Evolutionary conservation across 306 rosid species (phyloP), one percentile per base, ranked within the genome.

Genomic region (Canavalia gladiata): DNA sequence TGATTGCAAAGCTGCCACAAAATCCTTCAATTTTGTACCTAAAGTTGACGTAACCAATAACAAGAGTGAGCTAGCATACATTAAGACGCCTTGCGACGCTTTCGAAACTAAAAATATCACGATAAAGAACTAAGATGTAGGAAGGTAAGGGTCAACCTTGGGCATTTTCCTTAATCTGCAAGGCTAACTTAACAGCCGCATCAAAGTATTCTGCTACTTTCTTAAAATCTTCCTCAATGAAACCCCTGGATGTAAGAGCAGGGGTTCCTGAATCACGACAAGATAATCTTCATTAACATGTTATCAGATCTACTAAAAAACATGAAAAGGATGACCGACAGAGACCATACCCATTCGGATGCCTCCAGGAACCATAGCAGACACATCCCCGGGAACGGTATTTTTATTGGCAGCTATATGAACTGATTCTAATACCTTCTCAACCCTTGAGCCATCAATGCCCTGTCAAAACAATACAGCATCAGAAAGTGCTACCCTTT

Each of bases 331-430:
- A 55, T 49, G 60, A 69, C 39, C 33, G 58, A 77, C 41, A 67
- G 49, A 51, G 33, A 59, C 30, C 52, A 30, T 95, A 95, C 98
- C 98, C 98, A 95, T 92, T 3, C 97, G 93, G 76, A 95, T 89
- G 62, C 98, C 98, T 50, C 98, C 97, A 30, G 98, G 97, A 86
- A 92, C 95, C 98, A 95, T 91, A 74, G 98, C 98, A 87, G 98
- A 95, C 77, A 95, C 95, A 35, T 95, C 98, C 72, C 98, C 98
- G 3, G 97, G 98, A 87, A 95, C 97, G 7, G 98, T 95, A 56
- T 95, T 95, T 90, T 95, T 92, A 81, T 95, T 95, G 75, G 98
- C 97, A 10, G 97, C 98, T 67, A 95, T 91, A 72, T 91, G 98
- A 81, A 87, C 97, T 70, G 85, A 77, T 84, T 95, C 97, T 84